Base-by-base conservation (phyloP, 306 rosid genomes). In the Citrullus mucosospermus region DNA sequence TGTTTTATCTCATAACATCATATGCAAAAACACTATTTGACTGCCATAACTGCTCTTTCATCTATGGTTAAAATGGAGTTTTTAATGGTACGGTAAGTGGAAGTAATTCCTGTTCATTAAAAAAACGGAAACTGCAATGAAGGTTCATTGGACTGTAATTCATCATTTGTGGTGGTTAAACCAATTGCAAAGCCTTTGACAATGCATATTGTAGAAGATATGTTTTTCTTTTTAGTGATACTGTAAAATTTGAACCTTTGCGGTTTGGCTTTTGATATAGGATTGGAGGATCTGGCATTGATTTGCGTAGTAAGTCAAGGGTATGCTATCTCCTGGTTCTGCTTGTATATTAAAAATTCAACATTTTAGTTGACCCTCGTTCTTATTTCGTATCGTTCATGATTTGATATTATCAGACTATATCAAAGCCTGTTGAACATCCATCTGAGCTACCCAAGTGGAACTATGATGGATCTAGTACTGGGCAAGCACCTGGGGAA, bases 381-480 rank as follows among this genome's bases (percentile, higher is more conserved):
- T 78, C 68, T 77, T 48, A 66, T 70, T 75, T 76, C 32, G 69
- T 54, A 62, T 34, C 63, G 73, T 63, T 70, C 67, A 75, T 84
- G 32, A 79, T 55, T 67, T 53, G 76, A 30, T 82, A 86, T 11
- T 25, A 86, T 80, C 83, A 96, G 99, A 92, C 99, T 68, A 81
- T 96, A 75, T 18, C 98, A 78, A 96, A 71, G 86, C 99, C 99
- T 20, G 98, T 96, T 80, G 87, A 89, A 69, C 90, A 91, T 85
- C 98, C 98, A 17, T 92, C 99, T 78, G 98, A 96, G 91, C 98
- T 96, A 76, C 98, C 99, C 22, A 96, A 88, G 82, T 96, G 99
- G 99, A 96, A 96, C 76, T 96, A 91, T 60, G 99, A 96, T 86
- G 99, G 99, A 82, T 96, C 99, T 77, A 96, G 99, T 85, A 93